phyloP scores from a whole-genome alignment of 2,329 filamentous ascomycete species.

The Botrytis porri region DNA sequence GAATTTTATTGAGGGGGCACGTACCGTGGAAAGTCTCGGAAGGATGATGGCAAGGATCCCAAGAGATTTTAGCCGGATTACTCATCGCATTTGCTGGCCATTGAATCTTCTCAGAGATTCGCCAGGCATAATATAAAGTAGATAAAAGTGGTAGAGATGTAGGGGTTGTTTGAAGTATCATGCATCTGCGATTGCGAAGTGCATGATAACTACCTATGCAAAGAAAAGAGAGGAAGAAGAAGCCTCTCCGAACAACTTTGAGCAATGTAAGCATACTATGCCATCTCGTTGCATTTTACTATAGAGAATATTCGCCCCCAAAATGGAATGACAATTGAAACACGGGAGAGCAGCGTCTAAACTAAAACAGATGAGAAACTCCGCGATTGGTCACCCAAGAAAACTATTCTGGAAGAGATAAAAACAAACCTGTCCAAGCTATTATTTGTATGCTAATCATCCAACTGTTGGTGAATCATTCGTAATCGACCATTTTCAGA shows the following conservation, averaged over 20 bases:
- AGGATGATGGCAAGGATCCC: neutral
- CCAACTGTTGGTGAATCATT: slow-evolving; percentile 1
- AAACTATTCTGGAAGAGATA: neutral
- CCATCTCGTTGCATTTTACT: neutral
- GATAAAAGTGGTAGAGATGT: neutral
- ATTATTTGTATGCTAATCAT: neutral
- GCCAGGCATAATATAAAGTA: neutral
- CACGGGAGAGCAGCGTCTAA: neutral
- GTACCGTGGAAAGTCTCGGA: neutral
- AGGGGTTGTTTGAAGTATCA: neutral
- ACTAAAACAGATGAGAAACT: neutral
- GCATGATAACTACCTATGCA: neutral
- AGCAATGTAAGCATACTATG: slow-evolving; percentile 2
- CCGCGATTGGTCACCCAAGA: neutral
- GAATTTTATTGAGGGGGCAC: neutral
- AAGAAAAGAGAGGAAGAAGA: neutral
- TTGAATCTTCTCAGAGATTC: neutral
- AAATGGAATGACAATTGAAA: slow-evolving; percentile 12
- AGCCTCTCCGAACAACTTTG: neutral
- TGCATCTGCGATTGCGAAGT: neutral
- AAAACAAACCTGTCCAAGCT: slow-evolving; percentile 1
- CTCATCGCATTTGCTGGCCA: neutral
- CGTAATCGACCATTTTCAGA: neutral
- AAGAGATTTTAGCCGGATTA: neutral
- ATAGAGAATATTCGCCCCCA: slow-evolving; percentile 5